These are phyloP conservation scores for Globisporangium uncinulatum DNA, from an alignment of 352 stramenopile genomes.

Conservation along the genomic window DNA sequence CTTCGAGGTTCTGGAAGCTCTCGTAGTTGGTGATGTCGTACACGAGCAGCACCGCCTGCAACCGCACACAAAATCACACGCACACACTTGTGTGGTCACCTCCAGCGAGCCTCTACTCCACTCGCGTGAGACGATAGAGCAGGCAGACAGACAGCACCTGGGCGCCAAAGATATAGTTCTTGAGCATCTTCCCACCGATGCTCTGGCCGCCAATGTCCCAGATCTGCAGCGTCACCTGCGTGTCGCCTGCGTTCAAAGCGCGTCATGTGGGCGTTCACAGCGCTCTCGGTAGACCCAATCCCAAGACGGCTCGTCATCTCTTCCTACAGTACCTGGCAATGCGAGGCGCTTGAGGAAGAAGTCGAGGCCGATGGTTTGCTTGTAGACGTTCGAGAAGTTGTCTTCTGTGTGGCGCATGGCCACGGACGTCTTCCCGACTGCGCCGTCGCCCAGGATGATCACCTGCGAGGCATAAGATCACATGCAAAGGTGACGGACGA, in stretches of 20 bases:
- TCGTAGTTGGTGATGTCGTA: constrained; percentile 97
- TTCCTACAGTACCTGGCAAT: constrained; percentile 57
- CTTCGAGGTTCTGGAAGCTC: constrained; percentile 93
- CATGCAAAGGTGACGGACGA: background rate
- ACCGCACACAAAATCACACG: background rate
- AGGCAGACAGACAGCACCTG: constrained; percentile 35
- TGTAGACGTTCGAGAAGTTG: constrained; percentile 92
- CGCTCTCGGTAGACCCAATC: too few relatives aligned
- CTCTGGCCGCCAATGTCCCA: constrained; percentile 94
- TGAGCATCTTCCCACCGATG: constrained; percentile 82
- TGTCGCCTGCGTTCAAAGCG: constrained; percentile 44
- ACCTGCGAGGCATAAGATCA: constrained; percentile 37
- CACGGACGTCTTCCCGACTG: constrained; percentile 95
- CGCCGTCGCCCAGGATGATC: constrained; percentile 91
- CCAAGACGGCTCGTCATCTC: background rate
- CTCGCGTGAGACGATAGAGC: too few relatives aligned
- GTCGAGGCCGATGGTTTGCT: constrained; percentile 94
- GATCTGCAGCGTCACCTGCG: constrained; percentile 90
- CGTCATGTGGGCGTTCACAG: background rate
- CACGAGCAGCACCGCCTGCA: constrained; percentile 84
- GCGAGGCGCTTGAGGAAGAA: constrained; percentile 93
- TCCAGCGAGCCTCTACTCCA: background rate
- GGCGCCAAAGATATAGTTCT: constrained; percentile 94
- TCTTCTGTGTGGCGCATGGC: constrained; percentile 89
- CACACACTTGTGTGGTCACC: background rate